Conservation (phyloP, 2,329 filamentous ascomycete species). For the Microsporum canis region DNA sequence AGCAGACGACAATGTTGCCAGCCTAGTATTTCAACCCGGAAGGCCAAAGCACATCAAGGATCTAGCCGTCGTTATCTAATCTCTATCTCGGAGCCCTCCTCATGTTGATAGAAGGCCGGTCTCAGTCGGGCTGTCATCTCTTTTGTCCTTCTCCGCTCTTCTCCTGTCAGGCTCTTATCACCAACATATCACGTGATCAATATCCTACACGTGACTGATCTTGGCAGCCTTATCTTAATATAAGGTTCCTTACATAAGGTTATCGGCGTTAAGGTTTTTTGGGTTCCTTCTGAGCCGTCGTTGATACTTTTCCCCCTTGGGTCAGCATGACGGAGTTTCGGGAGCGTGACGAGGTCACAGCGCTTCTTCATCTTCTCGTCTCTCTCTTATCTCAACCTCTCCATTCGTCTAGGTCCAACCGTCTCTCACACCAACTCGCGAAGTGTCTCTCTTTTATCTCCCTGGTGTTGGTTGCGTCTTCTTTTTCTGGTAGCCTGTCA, state of each 20-base stretch:
- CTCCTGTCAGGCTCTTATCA: no score
- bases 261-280: neutral
- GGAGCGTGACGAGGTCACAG: neutral
- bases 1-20: no score
- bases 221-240: neutral
- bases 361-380: neutral
- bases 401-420: neutral
- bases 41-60: no score
- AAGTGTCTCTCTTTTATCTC: neutral
- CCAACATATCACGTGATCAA: neutral
- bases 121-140: no score
- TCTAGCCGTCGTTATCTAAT: no score
- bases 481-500: neutral
- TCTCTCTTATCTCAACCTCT: neutral
- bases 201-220: neutral
- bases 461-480: no score
- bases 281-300: neutral
- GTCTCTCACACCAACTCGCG: neutral
- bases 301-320: neutral
- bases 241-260: neutral
- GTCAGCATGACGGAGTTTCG: neutral
- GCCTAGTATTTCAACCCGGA: no score
- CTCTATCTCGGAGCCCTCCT: no score
- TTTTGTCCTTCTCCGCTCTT: no score
- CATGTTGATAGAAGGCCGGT: no score